Percentiles rank a stretch among this genome's conserved stretches.
Conservation (phyloP, 2,329 filamentous ascomycete genomes). For the Lachnellula hyalina region DNA sequence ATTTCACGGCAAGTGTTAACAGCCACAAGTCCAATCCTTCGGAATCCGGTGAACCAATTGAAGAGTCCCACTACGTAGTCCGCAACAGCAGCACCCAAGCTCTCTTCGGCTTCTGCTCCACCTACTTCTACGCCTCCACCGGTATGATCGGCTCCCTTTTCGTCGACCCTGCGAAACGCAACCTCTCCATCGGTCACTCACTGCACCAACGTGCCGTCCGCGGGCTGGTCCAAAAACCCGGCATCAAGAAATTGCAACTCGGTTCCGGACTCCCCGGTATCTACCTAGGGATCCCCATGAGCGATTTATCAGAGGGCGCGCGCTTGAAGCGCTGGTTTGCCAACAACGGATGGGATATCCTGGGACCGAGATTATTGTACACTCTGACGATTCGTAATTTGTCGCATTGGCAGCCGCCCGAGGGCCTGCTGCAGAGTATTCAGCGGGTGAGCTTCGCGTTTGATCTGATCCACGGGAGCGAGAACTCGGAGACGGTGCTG, state of each 20-base stretch:
- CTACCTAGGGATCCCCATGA: slow-evolving; percentile 77
- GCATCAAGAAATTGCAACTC: slow-evolving; percentile 74
- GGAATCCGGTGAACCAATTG: slow-evolving; percentile 54
- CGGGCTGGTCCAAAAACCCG: slow-evolving; percentile 67
- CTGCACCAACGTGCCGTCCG: slow-evolving; percentile 81
- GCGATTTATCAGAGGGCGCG: slow-evolving; percentile 43
- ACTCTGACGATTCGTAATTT: slow-evolving; percentile 59
- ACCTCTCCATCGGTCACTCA: slow-evolving; percentile 84
- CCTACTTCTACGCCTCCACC: slow-evolving; percentile 61
- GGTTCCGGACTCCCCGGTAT: slow-evolving; percentile 78
- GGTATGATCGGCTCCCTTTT: slow-evolving; percentile 81
- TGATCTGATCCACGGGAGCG: slow-evolving; percentile 59
- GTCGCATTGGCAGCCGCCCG: slow-evolving; percentile 54
- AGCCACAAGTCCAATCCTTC: slow-evolving; percentile 1
- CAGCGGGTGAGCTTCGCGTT: slow-evolving; percentile 50
- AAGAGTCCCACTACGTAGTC: slow-evolving; percentile 85
- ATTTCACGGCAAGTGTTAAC: neutral
- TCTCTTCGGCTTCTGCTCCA: slow-evolving; percentile 87
- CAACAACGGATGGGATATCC: slow-evolving; percentile 82
- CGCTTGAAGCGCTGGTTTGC: slow-evolving; percentile 70
- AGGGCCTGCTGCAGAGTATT: slow-evolving; percentile 54
- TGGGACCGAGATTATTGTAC: slow-evolving; percentile 56
- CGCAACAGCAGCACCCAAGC: slow-evolving; percentile 89
- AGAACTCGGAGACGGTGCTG: slow-evolving; percentile 54
- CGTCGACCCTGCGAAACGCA: slow-evolving; percentile 80